A percentile compares a stretch with the other conserved stretches of the same genome.
These are phyloP conservation scores for Dactylellina parvicollis DNA, from an alignment of 2,329 filamentous ascomycete species.

Conservation along the genomic window DNA sequence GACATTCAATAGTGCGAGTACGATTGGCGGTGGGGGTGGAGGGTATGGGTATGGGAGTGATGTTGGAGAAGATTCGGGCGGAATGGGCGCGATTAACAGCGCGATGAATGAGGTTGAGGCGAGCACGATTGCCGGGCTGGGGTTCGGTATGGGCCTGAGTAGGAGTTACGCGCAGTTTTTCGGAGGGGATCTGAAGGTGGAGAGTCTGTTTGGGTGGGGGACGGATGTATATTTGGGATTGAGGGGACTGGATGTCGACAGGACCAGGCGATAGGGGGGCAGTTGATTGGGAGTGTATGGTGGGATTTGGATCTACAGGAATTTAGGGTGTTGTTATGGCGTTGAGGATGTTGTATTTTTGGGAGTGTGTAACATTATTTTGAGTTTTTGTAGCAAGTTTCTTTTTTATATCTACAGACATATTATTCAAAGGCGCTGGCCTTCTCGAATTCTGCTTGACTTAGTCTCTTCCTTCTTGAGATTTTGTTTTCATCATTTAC, in stretches of 20 bases:
- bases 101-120: constrained; percentile 75
- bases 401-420: too few species aligned
- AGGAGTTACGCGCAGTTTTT: constrained; percentile 98
- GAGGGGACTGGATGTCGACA: constrained; percentile 68
- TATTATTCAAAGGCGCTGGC: too few species aligned
- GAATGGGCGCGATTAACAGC: constrained; percentile 78
- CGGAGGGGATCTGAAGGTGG: constrained; percentile 91
- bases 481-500: too few species aligned
- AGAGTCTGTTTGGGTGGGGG: constrained; percentile 94
- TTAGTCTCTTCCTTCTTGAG: too few species aligned
- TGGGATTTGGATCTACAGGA: not conserved
- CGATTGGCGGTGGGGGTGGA: constrained; percentile 18
- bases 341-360: too few species aligned
- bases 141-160: constrained; percentile 89
- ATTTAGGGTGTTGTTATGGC: too few species aligned
- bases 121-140: constrained; percentile 88
- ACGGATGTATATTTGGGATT: constrained; percentile 75
- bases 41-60: constrained; percentile 64
- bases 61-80: constrained; percentile 61
- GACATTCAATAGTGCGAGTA: constrained; percentile 72
- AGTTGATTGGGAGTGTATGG: not conserved
- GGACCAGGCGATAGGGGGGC: constrained; percentile 1
- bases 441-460: too few species aligned
- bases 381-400: too few species aligned
- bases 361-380: too few species aligned